Evolutionary conservation across 495 filamentous ascomycete species (phyloP).

Genomic region (Penicillium cinerascens): DNA sequence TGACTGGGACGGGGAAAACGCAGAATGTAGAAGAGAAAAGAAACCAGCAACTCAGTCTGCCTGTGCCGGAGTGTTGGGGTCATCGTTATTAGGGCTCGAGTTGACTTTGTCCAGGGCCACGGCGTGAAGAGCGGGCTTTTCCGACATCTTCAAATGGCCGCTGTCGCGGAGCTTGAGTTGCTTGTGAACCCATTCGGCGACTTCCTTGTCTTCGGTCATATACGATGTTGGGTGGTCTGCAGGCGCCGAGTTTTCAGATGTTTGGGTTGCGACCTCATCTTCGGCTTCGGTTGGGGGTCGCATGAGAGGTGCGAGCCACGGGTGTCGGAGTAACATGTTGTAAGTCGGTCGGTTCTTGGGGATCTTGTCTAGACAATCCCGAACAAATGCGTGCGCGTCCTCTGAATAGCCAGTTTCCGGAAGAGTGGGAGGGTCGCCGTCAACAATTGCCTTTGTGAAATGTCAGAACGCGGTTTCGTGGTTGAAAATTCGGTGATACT

Average conservation of each 20-base stretch:
- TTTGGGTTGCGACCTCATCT: constrained; percentile 55
- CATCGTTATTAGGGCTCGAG: constrained; percentile 33
- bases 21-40: background rate
- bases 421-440: constrained; percentile 86
- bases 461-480: constrained; percentile 10
- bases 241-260: constrained; percentile 36
- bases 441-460: constrained; percentile 79
- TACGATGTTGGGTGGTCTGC: constrained; percentile 39
- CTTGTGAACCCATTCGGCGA: constrained; percentile 77
- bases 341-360: constrained; percentile 89
- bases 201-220: constrained; percentile 66
- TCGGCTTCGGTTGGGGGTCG: constrained; percentile 81
- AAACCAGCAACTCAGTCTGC: constrained; percentile 7
- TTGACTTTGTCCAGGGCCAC: constrained; percentile 65
- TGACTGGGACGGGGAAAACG: background rate
- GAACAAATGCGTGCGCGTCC: constrained; percentile 81
- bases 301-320: constrained; percentile 77
- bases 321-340: constrained; percentile 79
- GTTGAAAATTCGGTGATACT: constrained; percentile 37
- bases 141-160: constrained; percentile 42
- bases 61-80: constrained; percentile 13
- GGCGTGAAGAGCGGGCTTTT: constrained; percentile 73
- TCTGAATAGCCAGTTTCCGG: constrained; percentile 74
- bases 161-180: constrained; percentile 60
- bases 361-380: constrained; percentile 86